Base-by-base conservation (phyloP, 1,139 yeast genomes). In the Trichomonascaceae sp. region DNA sequence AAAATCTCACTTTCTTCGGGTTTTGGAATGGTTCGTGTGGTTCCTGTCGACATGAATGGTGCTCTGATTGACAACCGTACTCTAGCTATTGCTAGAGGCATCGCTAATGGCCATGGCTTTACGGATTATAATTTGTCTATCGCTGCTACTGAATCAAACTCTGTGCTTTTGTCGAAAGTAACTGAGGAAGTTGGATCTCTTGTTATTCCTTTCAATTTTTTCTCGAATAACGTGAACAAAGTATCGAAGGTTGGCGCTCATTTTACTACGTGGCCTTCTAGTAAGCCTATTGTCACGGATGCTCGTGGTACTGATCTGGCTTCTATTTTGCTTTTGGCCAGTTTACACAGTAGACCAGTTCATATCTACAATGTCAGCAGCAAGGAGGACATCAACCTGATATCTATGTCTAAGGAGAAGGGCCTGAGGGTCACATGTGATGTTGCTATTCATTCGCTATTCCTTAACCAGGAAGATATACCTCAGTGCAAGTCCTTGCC, bases 261-360 rank as follows among this genome's bases (percentile, higher is more conserved):
- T 64, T 84, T 90, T 63, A 81, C 84, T 60, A 74, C 82, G 47
- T 91, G 97, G 97, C 96, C 96, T 53, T 76, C 78, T 53, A 72
- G 73, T 66, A 90, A 89, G 75, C 95, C 95, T 59, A 87, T 93
- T 60, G 80, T 91, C 61, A 89, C 96, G 49, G 97, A 93, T 72
- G 97, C 98, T 49, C 84, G 83, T 70, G 84, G 95, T 30, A 87
- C 97, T 47, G 95, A 89, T 66, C 78, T 93, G 66, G 98, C 99
- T 19, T 87, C 96, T 5, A 86, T 91, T 53, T 76, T 93, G 68
- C 79, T 93, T 67, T 77, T 93, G 73, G 96, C 98, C 53, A 87
- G 96, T 45, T 81, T 93, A 67, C 91, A 88, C 76, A 81, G 76
- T 73, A 81, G 96, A 67, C 78, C 91, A 49, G 86, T 93, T 60